phyloP scores from a whole-genome alignment of 345 rosid genomes.

The Raphanus sativus region DNA sequence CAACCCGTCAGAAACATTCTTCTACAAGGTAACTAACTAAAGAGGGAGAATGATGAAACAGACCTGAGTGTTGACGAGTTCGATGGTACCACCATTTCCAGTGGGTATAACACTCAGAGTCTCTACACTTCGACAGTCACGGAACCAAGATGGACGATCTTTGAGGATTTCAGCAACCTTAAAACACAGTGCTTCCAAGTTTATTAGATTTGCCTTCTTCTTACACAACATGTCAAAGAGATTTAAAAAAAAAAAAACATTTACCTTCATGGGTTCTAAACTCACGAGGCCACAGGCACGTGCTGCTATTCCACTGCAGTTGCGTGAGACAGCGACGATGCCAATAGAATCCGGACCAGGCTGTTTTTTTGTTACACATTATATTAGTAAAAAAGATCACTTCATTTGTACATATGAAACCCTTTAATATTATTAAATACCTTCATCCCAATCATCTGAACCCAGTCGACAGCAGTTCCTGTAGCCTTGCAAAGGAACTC shows the following conservation, averaged over 20 bases:
- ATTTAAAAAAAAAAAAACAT: no score
- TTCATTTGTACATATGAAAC: background rate
- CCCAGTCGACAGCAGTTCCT: slow-evolving; percentile 99
- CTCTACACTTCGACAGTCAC: slow-evolving; percentile 89
- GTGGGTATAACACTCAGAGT: slow-evolving; percentile 69
- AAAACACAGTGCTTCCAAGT: background rate
- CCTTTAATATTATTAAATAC: slow-evolving; percentile 10
- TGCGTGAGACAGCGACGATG: slow-evolving; percentile 97
- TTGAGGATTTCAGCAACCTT: slow-evolving; percentile 95
- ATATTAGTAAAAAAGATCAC: background rate
- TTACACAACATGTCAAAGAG: background rate
- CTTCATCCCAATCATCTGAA: slow-evolving; percentile 99
- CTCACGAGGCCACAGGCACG: slow-evolving; percentile 99
- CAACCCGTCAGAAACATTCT: background rate
- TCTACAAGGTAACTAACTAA: background rate
- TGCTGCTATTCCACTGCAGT: slow-evolving; percentile 96
- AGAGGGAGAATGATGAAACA: background rate
- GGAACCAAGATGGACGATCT: slow-evolving; percentile 96
- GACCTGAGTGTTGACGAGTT: slow-evolving; percentile 93
- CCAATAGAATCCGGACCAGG: slow-evolving; percentile 99
- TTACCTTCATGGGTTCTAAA: slow-evolving; percentile 98
- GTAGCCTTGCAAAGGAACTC: slow-evolving; percentile 77
- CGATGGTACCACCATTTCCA: slow-evolving; percentile 82
- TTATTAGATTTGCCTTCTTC: background rate
- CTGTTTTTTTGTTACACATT: slow-evolving; percentile 40